Evolutionary conservation across 169 alveolate species (phyloP).

Genomic region (Toxoplasma gondii): DNA sequence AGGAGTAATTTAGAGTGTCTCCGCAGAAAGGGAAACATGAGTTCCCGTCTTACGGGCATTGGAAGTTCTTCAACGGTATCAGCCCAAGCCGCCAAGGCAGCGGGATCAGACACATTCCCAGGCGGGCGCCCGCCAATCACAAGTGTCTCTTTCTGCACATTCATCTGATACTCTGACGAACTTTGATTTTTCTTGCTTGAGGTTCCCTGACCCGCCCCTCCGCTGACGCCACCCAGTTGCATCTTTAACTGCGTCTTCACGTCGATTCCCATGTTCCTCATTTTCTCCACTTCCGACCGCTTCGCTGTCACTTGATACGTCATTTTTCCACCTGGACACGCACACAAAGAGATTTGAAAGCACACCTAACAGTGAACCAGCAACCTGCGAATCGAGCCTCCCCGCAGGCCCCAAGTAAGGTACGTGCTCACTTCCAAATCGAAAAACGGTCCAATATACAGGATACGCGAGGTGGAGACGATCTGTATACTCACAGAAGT

Average conservation of each 20-base stretch:
- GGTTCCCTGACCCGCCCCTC: constrained; percentile 43
- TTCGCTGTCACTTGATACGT: constrained; percentile 80
- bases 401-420: no score
- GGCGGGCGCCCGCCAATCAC: constrained; percentile 80
- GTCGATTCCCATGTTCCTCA: constrained; percentile 77
- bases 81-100: constrained; percentile 75
- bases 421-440: no score
- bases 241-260: constrained; percentile 74
- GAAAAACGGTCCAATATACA: no score
- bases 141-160: constrained; percentile 69
- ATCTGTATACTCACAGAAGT: neutral
- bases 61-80: constrained; percentile 68
- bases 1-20: no score
- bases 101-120: constrained; percentile 79
- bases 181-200: constrained; percentile 38
- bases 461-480: no score
- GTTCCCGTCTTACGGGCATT: constrained; percentile 64
- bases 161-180: neutral
- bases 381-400: no score
- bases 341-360: neutral
- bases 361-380: neutral
- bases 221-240: constrained; percentile 9
- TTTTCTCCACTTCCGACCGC: constrained; percentile 72
- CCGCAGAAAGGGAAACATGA: no score
- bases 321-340: constrained; percentile 80